Base-by-base conservation (phyloP, 2,329 filamentous ascomycete genomes). In the Endothia cerciana region DNA sequence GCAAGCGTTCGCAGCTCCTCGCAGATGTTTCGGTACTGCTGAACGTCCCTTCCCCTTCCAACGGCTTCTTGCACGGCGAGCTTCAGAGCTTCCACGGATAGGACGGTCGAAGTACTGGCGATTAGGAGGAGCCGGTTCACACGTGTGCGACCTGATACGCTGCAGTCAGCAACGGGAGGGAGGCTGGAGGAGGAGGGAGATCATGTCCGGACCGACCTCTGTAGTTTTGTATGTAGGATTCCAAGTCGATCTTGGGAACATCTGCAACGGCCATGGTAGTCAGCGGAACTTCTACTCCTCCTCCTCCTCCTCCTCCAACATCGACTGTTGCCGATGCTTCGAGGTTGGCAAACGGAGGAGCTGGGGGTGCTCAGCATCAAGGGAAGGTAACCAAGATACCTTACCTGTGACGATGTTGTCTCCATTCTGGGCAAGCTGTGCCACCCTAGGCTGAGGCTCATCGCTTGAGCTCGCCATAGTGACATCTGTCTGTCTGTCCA, bases 151-250 rank as follows among this genome's bases (percentile, higher is more conserved):
- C 93, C 94, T 96, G 70, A 65, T 53, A 57, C 22, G 58, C n/a
- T 36, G 36, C 2, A 36, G 40, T 69, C 53, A 69, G 65, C 25
- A 45, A 15, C 47, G 6, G 33, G 47, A 53, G 33, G 25, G 62
- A 6, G 66, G 25, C n/a, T n/a, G n/a, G n/a, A 53, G 22, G 63
- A n/a, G n/a, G 8, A 4, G 28, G 28, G 36, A n/a, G 22, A 13
- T 38, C 33, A 17, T 19, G 15, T 8, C 38, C 17, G 43, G 6
- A 70, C 80, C 56, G 79, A 94, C 94, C 93, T 75, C 83, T 85
- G 78, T 98, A 99, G 75, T 97, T 97, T 70, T 90, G 85, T 60
- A 97, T 91, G 77, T 97, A 98, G 45, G 91, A 87, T 68, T 97
- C 93, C 51, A 99, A 85, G 73, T 98, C 95, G 71, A 98, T 90